phyloP scores from a whole-genome alignment of 2,329 filamentous ascomycete genomes.

The Chaetomium olivaceum region DNA sequence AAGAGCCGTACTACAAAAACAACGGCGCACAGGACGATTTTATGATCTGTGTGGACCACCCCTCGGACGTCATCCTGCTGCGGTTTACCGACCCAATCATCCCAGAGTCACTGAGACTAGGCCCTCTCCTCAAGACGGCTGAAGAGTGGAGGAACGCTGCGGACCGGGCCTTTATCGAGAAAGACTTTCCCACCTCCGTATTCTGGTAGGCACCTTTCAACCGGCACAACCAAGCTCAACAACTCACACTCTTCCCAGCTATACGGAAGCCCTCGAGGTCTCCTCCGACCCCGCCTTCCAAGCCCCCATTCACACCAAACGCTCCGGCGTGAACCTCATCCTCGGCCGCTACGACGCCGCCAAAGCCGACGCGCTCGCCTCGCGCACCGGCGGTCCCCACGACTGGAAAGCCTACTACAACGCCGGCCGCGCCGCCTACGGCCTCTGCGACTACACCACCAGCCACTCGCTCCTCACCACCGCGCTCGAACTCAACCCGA shows the following conservation, averaged over 20 bases:
- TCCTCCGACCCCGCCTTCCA: constrained; percentile 28
- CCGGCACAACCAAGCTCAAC: neutral
- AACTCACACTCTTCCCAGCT: constrained; percentile 31
- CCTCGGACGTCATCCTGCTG: constrained; percentile 38
- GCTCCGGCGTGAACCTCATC: constrained; percentile 38
- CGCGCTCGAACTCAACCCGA: constrained; percentile 32
- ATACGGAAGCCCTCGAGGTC: constrained; percentile 39
- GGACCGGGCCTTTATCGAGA: constrained; percentile 36
- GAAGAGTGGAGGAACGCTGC: constrained; percentile 32
- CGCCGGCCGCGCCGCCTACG: constrained; percentile 41
- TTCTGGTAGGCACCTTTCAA: constrained; percentile 35
- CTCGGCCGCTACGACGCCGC: constrained; percentile 40
- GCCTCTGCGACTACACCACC: constrained; percentile 36
- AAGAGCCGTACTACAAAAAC: constrained; percentile 43
- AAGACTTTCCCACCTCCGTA: constrained; percentile 38
- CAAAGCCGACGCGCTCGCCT: constrained; percentile 38
- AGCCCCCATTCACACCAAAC: constrained; percentile 35
- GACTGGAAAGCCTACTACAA: constrained; percentile 41
- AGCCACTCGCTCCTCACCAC: constrained; percentile 33
- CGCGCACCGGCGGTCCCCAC: constrained; percentile 26
- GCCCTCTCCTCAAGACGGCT: constrained; percentile 28
- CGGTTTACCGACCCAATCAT: constrained; percentile 38
- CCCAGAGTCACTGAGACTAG: constrained; percentile 33
- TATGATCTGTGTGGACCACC: constrained; percentile 42
- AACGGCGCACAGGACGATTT: constrained; percentile 36